Evolutionary conservation across 495 filamentous ascomycete species (phyloP).

Genomic region (Friedmanniomyces endolithicus): DNA sequence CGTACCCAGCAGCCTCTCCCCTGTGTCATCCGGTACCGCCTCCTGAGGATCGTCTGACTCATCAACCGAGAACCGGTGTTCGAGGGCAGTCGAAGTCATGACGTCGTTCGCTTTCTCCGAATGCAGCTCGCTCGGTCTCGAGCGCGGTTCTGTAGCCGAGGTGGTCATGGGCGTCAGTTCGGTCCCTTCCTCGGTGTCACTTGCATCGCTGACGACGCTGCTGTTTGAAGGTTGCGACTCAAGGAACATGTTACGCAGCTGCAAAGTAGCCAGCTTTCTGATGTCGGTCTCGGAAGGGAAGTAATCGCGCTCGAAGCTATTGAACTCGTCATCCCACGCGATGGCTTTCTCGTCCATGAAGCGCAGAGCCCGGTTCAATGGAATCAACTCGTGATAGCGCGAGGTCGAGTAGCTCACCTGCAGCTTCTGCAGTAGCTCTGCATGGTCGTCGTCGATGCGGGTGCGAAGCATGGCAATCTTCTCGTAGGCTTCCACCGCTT

Average conservation of each 20-base stretch:
- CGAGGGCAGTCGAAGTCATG: slow-evolving; percentile 56
- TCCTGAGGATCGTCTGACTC: background rate
- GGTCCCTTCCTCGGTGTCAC: slow-evolving; percentile 13
- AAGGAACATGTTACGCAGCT: slow-evolving; percentile 89
- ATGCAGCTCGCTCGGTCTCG: background rate
- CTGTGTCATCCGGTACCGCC: background rate
- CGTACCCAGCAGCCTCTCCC: background rate
- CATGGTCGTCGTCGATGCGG: slow-evolving; percentile 70
- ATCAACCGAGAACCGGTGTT: slow-evolving; percentile 35
- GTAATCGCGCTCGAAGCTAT: slow-evolving; percentile 82
- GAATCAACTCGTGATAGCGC: slow-evolving; percentile 91
- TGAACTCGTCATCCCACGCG: slow-evolving; percentile 84
- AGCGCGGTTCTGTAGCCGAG: background rate
- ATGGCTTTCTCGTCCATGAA: slow-evolving; percentile 84
- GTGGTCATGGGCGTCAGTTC: slow-evolving; percentile 1
- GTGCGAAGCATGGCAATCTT: slow-evolving; percentile 66
- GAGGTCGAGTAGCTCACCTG: slow-evolving; percentile 85
- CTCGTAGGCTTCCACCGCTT: slow-evolving; percentile 61
- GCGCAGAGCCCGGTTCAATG: slow-evolving; percentile 74
- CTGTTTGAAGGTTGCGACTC: slow-evolving; percentile 35
- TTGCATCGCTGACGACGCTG: slow-evolving; percentile 13
- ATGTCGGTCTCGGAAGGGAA: slow-evolving; percentile 98
- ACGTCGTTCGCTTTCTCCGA: slow-evolving; percentile 48
- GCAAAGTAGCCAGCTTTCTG: slow-evolving; percentile 73
- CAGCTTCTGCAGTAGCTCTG: slow-evolving; percentile 55